phyloP scores from a whole-genome alignment of 805 yeast genomes.

The Ogataea saltuana region DNA sequence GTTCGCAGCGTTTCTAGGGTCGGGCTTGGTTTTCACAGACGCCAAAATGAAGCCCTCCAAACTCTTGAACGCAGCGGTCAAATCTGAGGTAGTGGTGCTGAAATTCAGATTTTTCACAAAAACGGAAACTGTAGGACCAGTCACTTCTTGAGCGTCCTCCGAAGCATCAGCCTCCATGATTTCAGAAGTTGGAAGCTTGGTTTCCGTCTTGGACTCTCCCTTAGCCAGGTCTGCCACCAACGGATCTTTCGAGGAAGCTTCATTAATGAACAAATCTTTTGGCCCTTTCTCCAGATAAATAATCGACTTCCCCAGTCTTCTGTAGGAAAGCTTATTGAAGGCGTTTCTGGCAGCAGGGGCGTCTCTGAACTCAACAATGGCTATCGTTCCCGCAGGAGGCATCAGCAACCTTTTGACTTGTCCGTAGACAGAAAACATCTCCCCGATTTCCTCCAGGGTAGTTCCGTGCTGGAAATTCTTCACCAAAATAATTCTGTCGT shows the following conservation, averaged over 20 bases:
- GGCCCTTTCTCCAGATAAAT: slow-evolving; percentile 95
- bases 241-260: slow-evolving; percentile 37
- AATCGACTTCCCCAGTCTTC: slow-evolving; percentile 84
- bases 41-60: slow-evolving; percentile 82
- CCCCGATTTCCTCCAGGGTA: slow-evolving; percentile 74
- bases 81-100: slow-evolving; percentile 60
- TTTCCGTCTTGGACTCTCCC: slow-evolving; percentile 37
- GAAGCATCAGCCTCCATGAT: slow-evolving; percentile 20
- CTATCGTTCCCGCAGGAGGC: slow-evolving; percentile 97
- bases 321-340: slow-evolving; percentile 81
- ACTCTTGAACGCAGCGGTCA: slow-evolving; percentile 63
- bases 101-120: slow-evolving; percentile 93
- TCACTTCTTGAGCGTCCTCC: slow-evolving; percentile 39
- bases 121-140: slow-evolving; percentile 81
- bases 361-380: slow-evolving; percentile 86
- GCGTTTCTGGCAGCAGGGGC: slow-evolving; percentile 85
- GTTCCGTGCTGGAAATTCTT: slow-evolving; percentile 94
- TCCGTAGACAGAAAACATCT: slow-evolving; percentile 78
- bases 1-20: slow-evolving; percentile 67
- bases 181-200: slow-evolving; percentile 37
- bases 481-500: slow-evolving; percentile 77
- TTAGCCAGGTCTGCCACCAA: slow-evolving; percentile 29
- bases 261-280: slow-evolving; percentile 67
- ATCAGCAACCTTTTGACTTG: slow-evolving; percentile 75
- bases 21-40: slow-evolving; percentile 83